A percentile compares a stretch with the other conserved stretches of the same genome.
Conservation (phyloP, 1,139 yeast genomes). For the Hansenula anomala region DNA sequence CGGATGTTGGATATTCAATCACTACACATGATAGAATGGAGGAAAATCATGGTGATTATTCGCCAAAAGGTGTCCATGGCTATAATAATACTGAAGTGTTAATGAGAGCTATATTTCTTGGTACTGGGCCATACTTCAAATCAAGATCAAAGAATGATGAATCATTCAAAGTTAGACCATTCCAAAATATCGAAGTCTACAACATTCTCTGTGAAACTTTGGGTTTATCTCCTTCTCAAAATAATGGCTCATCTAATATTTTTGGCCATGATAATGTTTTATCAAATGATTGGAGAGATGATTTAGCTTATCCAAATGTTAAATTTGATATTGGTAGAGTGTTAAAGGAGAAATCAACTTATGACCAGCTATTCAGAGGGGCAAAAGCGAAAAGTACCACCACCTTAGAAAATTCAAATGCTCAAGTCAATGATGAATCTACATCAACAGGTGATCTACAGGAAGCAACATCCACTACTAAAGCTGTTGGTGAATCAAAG, state of each 20-base stretch:
- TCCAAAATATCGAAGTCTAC: slow-evolving; percentile 69
- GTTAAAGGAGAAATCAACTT: slow-evolving; percentile 44
- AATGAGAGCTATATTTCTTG: slow-evolving; percentile 82
- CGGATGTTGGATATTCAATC: slow-evolving; percentile 76
- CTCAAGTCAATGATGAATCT: too few relatives aligned
- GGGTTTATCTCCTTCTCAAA: slow-evolving; percentile 49
- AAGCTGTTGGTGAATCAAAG: slow-evolving; percentile 1
- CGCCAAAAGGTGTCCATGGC: slow-evolving; percentile 80
- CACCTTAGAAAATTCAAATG: slow-evolving; percentile 11
- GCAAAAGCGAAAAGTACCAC: slow-evolving; percentile 8
- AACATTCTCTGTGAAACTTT: slow-evolving; percentile 69
- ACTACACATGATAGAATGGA: slow-evolving; percentile 58
- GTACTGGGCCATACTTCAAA: slow-evolving; percentile 74
- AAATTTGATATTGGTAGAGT: slow-evolving; percentile 41
- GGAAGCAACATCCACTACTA: neutral
- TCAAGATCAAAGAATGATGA: slow-evolving; percentile 14
- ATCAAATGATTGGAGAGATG: slow-evolving; percentile 52
- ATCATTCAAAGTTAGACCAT: slow-evolving; percentile 48
- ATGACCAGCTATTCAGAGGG: slow-evolving; percentile 32
- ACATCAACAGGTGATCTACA: too few relatives aligned
- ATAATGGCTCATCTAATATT: slow-evolving; percentile 47
- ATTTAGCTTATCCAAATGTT: slow-evolving; percentile 51
- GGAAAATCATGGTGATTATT: slow-evolving; percentile 42
- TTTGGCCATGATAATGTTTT: slow-evolving; percentile 30
- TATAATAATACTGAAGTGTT: slow-evolving; percentile 70